A percentile compares a stretch with the other conserved stretches of the same genome.
These are phyloP conservation scores for Cladosporium sp. DNA, from an alignment of 2,329 filamentous ascomycete genomes.

Conservation along the genomic window DNA sequence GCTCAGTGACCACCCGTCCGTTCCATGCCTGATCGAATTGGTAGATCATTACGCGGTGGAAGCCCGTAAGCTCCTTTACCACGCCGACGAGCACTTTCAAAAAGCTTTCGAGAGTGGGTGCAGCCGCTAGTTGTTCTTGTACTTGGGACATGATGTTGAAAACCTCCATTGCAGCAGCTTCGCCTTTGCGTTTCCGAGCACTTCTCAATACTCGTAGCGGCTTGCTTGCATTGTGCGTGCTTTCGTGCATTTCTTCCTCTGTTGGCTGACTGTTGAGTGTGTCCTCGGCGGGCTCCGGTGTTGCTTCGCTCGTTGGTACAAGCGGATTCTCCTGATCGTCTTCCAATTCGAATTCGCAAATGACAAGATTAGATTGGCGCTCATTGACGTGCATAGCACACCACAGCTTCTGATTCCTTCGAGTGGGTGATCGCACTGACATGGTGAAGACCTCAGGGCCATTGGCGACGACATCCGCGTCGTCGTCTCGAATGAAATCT, in stretches of 20 bases:
- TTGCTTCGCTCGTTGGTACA: constrained; percentile 58
- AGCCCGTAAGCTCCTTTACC: constrained; percentile 85
- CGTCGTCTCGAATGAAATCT: constrained; percentile 83
- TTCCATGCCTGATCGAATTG: constrained; percentile 84
- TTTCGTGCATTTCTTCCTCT: constrained; percentile 70
- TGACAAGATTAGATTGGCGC: constrained; percentile 66
- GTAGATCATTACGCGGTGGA: constrained; percentile 90
- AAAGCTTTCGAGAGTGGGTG: constrained; percentile 69
- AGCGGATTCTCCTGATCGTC: constrained; percentile 71
- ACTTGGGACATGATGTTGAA: constrained; percentile 92
- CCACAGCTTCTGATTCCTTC: constrained; percentile 70
- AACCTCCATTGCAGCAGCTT: constrained; percentile 82
- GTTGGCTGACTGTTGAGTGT: constrained; percentile 74
- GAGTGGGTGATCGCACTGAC: constrained; percentile 60
- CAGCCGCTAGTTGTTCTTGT: constrained; percentile 78
- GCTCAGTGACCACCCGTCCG: constrained; percentile 81
- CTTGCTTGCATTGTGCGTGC: constrained; percentile 72
- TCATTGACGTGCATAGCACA: constrained; percentile 80
- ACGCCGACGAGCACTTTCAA: constrained; percentile 81
- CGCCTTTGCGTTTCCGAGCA: constrained; percentile 71
- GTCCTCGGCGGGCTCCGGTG: constrained; percentile 67
- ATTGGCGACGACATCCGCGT: constrained; percentile 70
- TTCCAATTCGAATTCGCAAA: constrained; percentile 87
- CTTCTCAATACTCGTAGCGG: constrained; percentile 75
- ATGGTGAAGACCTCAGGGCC: constrained; percentile 86